Base-by-base conservation (phyloP, 179 eudicot species). In the Nepenthes alata region DNA sequence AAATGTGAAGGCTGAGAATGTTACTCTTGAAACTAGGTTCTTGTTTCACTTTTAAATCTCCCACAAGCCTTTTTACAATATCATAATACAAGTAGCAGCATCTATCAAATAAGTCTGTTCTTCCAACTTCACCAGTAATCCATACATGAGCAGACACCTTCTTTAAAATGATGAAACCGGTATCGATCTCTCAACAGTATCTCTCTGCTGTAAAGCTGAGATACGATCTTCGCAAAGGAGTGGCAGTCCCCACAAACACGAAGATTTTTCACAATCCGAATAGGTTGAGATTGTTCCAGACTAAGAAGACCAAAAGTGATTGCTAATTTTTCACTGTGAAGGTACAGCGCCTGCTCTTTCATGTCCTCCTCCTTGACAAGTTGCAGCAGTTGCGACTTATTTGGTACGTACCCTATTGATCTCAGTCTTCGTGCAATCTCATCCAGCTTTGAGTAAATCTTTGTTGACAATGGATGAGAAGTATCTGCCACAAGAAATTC, bases 231-330 rank as follows among this genome's bases (percentile, higher is more conserved):
- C 11, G 72, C 68, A 64, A 75, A 72, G 6, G 70, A 37, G 53
- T 73, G 80, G 54, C 80, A 81, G 57, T 81, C 83, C 52, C 62
- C 80, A 63, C 85, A 81, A 60, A 81, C 74, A 45, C 78, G 77
- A 9, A 73, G 60, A 62, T 78, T 75, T 77, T 78, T 81, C 72
- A 81, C 67, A 62, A 81, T 56, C n/a, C 85, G 72, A 70, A 81
- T 72, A 2, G 77, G 80, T 60, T 67, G 70, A 67, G 68, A 47
- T 14, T 75, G 62, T 14, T 45, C 38, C 8, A 53, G 14, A 50
- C 35, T 58, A 48, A 79, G 37, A 51, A 79, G 77, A 8, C 80
- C 83, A 52, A 66, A 79, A 2, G 80, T 78, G 57, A 81, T 72
- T 53, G 82, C 78, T 54, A 74, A 45, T 56, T 71, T 74, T 57